Evolutionary conservation across 140 eudicot genomes (phyloP).

Genomic region (Erigeron philadelphicus): DNA sequence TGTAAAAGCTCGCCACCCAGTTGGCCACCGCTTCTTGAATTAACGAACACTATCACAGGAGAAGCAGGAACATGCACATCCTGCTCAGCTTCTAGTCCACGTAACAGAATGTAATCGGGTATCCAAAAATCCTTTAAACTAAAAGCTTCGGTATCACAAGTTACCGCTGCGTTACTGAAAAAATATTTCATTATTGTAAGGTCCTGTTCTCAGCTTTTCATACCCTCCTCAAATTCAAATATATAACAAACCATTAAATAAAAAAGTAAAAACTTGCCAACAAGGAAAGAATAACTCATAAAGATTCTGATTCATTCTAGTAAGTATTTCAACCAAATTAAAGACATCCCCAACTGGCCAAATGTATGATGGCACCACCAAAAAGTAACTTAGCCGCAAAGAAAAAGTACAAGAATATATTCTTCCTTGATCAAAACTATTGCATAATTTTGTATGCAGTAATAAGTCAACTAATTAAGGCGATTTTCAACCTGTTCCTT

Average conservation of each 20-base stretch:
- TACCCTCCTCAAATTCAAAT: too few species aligned
- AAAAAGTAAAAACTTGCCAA: background rate
- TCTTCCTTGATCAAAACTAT: slow-evolving; percentile 12
- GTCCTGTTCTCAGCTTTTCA: background rate
- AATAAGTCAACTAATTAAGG: slow-evolving; percentile 3
- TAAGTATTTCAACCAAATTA: background rate
- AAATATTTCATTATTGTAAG: slow-evolving; percentile 14
- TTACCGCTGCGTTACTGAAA: slow-evolving; percentile 35
- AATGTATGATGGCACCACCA: background rate
- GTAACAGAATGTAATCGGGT: slow-evolving; percentile 55
- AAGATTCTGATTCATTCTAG: slow-evolving; percentile 20
- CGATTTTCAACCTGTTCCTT: background rate
- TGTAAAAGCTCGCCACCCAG: slow-evolving; percentile 69
- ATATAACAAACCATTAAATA: background rate
- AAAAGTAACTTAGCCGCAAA: background rate
- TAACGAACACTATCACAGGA: slow-evolving; percentile 79
- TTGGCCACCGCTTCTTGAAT: slow-evolving; percentile 90
- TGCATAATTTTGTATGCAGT: slow-evolving; percentile 2
- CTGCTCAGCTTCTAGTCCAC: slow-evolving; percentile 30
- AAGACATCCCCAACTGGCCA: background rate
- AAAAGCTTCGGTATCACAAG: slow-evolving; percentile 23
- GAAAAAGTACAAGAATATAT: slow-evolving; percentile 22
- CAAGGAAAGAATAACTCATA: background rate
- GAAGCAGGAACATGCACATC: slow-evolving; percentile 44
- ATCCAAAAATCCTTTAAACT: slow-evolving; percentile 51